Evolutionary conservation across 768 basidiomycete genomes (phyloP).

Genomic region (Pisolithus orientalis): DNA sequence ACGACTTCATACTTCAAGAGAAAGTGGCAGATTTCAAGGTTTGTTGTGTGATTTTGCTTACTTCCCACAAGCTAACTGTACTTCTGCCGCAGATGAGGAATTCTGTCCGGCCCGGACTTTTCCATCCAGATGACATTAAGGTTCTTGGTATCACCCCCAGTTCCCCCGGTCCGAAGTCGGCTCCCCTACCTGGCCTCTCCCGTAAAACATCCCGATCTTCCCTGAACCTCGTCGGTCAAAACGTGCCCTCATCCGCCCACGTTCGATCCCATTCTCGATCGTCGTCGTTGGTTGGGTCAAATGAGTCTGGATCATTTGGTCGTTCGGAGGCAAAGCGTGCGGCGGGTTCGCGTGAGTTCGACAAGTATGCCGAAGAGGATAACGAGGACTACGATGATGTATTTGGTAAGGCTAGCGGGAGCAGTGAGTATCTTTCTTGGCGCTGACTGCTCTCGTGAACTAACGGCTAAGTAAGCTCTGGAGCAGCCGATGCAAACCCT

Average conservation of each 20-base stretch:
- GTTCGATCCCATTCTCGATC: conserved; percentile 50
- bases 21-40: conserved; percentile 87
- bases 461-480: conserved; percentile 30
- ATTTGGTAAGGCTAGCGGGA: conserved; percentile 71
- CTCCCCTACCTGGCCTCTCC: conserved; percentile 54
- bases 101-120: conserved; percentile 64
- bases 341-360: conserved; percentile 58
- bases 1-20: conserved; percentile 59
- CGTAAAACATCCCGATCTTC: conserved; percentile 50
- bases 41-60: conserved; percentile 7
- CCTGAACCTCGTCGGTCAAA: conserved; percentile 38
- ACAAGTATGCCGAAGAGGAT: conserved; percentile 84
- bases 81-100: conserved; percentile 52
- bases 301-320: conserved; percentile 52
- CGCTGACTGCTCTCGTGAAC: background rate
- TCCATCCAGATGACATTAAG: conserved; percentile 88
- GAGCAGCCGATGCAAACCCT: conserved; percentile 68
- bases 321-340: conserved; percentile 54
- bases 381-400: conserved; percentile 95
- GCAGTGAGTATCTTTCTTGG: conserved; percentile 42
- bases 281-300: conserved; percentile 44
- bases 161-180: conserved; percentile 58
- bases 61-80: background rate
- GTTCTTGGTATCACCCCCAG: conserved; percentile 50
- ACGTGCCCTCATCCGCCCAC: conserved; percentile 21